phyloP scores from a whole-genome alignment of 345 rosid species.

The Combretum micranthum region DNA sequence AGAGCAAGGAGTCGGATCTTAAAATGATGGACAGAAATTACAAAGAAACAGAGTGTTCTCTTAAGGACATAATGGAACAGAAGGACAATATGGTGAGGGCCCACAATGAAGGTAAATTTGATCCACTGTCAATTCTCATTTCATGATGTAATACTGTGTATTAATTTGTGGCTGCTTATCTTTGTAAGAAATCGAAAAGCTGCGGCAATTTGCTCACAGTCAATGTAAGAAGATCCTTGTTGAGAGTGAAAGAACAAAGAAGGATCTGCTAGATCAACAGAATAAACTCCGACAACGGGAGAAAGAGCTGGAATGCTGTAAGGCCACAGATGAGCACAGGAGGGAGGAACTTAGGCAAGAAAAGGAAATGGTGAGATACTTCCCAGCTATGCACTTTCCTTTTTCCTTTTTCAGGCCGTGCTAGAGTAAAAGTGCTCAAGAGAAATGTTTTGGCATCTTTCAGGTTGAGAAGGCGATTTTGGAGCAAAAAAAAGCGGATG shows the following conservation, averaged over 20 bases:
- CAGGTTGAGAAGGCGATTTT: constrained; percentile 58
- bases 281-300: constrained; percentile 31
- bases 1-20: constrained; percentile 40
- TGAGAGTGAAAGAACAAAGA: constrained; percentile 36
- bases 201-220: constrained; percentile 31
- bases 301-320: constrained; percentile 34
- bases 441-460: too few species aligned
- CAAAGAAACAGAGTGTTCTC: constrained; percentile 35
- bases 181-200: constrained; percentile 19
- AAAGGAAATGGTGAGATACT: constrained; percentile 38
- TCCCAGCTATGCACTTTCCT: background rate
- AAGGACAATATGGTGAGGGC: constrained; percentile 45
- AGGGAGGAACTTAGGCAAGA: constrained; percentile 30
- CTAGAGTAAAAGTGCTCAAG: too few species aligned
- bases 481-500: constrained; percentile 73
- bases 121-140: background rate
- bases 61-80: constrained; percentile 40
- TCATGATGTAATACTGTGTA: background rate
- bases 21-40: constrained; percentile 38
- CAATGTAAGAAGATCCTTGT: constrained; percentile 26
- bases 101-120: constrained; percentile 48
- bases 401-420: background rate
- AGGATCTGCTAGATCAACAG: constrained; percentile 26
- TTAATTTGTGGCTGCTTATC: background rate
- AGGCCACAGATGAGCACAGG: constrained; percentile 41